These are phyloP conservation scores for Glarea lozoyensis DNA, from an alignment of 495 filamentous ascomycete species.

Conservation along the genomic window DNA sequence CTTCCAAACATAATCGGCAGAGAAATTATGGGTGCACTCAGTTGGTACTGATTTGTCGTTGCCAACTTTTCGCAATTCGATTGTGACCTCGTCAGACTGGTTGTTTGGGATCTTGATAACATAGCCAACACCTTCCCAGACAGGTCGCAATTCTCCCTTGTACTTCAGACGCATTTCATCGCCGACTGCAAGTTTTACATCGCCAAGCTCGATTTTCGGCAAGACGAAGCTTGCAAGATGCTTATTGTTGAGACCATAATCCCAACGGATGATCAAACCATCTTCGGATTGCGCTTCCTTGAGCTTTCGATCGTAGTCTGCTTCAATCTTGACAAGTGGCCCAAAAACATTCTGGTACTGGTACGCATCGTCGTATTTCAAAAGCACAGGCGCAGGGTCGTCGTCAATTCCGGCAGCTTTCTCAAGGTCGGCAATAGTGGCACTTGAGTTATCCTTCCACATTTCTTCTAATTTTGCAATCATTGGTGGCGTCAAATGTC, in stretches of 20 bases:
- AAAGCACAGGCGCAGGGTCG: constrained; percentile 83
- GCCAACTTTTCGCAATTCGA: constrained; percentile 84
- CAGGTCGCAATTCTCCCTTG: constrained; percentile 83
- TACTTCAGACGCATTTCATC: constrained; percentile 98
- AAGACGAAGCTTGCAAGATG: constrained; percentile 92
- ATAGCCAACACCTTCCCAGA: constrained; percentile 98
- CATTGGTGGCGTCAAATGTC: constrained; percentile 89
- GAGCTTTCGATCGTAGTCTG: constrained; percentile 98
- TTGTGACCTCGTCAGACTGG: constrained; percentile 94
- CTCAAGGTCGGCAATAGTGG: constrained; percentile 86
- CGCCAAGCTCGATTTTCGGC: constrained; percentile 93
- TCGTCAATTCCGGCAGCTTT: constrained; percentile 92
- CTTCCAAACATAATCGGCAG: constrained; percentile 99
- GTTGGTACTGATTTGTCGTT: constrained; percentile 93
- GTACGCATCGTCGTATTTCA: constrained; percentile 95
- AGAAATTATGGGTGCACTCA: constrained; percentile 97
- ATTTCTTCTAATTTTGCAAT: constrained; percentile 97
- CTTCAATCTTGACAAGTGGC: constrained; percentile 96
- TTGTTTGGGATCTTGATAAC: constrained; percentile 99
- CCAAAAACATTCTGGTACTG: constrained; percentile 99
- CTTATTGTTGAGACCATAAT: constrained; percentile 95
- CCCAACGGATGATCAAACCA: constrained; percentile 87
- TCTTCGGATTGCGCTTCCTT: constrained; percentile 98
- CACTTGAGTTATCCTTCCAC: constrained; percentile 93
- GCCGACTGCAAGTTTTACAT: constrained; percentile 95